These are phyloP conservation scores for Polytrichum formosum DNA, from an alignment of 225 moss, liverwort and hornwort species.

Conservation along the genomic window DNA sequence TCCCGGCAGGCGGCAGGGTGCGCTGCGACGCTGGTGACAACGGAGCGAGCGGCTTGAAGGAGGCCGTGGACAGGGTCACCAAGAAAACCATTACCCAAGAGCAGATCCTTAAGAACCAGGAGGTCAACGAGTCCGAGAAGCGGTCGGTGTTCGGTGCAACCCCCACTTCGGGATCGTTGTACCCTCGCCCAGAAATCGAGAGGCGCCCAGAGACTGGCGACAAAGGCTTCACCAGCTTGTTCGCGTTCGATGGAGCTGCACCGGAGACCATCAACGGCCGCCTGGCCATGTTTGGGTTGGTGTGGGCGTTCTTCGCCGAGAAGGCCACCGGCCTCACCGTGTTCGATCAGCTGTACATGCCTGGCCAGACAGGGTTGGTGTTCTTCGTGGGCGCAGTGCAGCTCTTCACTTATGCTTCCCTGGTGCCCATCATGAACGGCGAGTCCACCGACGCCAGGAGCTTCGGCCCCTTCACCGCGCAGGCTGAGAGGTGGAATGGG, in stretches of 20 bases:
- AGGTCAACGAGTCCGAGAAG: constrained; percentile 18
- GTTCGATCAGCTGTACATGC: constrained; percentile 16
- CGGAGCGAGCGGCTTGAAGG: constrained; percentile 1
- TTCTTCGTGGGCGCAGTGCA: constrained; percentile 15
- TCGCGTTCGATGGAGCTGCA: constrained; percentile 11
- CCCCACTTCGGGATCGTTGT: constrained; percentile 1
- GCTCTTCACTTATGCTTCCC: constrained; percentile 11
- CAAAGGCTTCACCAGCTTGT: constrained; percentile 7
- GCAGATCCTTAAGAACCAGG: constrained; percentile 3
- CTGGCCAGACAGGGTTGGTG: not conserved
- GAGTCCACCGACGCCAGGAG: constrained; percentile 14
- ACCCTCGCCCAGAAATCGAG: constrained; percentile 15
- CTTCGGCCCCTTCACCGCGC: constrained; percentile 16
- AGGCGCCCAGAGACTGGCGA: constrained; percentile 18
- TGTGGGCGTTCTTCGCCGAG: constrained; percentile 20
- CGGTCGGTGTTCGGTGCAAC: constrained; percentile 12
- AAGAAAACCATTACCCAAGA: constrained; percentile 13
- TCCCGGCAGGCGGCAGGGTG: constrained; percentile 2
- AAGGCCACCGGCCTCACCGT: constrained; percentile 16
- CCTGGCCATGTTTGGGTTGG: constrained; percentile 9
- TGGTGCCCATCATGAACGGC: constrained; percentile 15
- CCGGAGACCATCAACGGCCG: constrained; percentile 20
- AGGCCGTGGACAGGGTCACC: constrained; percentile 7
- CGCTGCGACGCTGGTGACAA: constrained; percentile 12
- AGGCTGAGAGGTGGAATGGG: constrained; percentile 17